Percentiles rank a stretch among this genome's conserved stretches.
Conservation (phyloP, 2,329 filamentous ascomycete genomes). For the Ustulina deusta region DNA sequence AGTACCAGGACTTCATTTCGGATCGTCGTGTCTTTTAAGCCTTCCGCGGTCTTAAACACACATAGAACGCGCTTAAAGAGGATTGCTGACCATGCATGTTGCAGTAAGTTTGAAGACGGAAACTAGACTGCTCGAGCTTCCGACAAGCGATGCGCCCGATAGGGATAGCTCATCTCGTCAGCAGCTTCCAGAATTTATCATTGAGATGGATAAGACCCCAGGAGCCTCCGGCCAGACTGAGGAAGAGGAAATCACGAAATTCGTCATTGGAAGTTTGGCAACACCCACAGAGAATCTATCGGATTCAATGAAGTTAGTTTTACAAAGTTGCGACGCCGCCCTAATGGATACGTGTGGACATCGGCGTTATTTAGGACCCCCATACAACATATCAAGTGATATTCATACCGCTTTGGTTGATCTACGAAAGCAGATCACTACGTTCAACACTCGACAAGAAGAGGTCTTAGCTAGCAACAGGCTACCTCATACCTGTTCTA, state of each 20-base stretch:
- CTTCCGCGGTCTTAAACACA: not conserved
- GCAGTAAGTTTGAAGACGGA: constrained; percentile 62
- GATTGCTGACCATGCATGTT: constrained; percentile 7
- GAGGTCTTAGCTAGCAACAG: constrained; percentile 59
- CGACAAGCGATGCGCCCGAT: constrained; percentile 6
- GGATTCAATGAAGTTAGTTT: constrained; percentile 57
- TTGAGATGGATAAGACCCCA: constrained; percentile 51
- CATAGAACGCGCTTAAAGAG: not conserved
- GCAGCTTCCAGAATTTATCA: constrained; percentile 48
- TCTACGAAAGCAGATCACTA: constrained; percentile 58
- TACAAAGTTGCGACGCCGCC: constrained; percentile 63
- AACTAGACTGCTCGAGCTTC: constrained; percentile 58
- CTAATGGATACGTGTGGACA: constrained; percentile 67
- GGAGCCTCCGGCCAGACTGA: constrained; percentile 37
- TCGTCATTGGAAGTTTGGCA: constrained; percentile 54
- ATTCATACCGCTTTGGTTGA: constrained; percentile 55
- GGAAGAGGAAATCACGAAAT: constrained; percentile 42
- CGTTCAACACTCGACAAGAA: constrained; percentile 62
- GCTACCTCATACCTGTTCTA: constrained; percentile 59
- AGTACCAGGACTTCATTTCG: not conserved
- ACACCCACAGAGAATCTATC: constrained; percentile 62
- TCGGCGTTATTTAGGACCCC: constrained; percentile 60
- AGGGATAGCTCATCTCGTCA: not conserved
- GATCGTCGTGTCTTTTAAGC: not conserved
- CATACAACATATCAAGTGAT: constrained; percentile 57